Conservation (phyloP, 768 basidiomycete species). For the Aureoboletus auriporus region DNA sequence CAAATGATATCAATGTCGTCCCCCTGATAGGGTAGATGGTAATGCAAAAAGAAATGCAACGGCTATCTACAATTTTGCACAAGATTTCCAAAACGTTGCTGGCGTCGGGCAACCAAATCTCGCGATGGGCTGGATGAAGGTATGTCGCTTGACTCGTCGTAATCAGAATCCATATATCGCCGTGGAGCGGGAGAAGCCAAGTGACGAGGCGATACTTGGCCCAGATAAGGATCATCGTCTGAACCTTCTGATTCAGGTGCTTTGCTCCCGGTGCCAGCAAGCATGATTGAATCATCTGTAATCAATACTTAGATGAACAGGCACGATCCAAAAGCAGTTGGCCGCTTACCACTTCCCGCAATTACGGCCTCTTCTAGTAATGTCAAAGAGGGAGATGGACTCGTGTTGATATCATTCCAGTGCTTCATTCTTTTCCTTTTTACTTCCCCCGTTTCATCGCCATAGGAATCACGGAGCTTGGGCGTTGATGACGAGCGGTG, state of each 20-base stretch:
- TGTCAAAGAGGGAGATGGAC: constrained; percentile 14
- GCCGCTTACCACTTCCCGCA: constrained; percentile 31
- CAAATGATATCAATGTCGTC: constrained; percentile 19
- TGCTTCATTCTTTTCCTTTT: constrained; percentile 24
- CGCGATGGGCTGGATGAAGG: constrained; percentile 45
- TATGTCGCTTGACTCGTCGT: constrained; percentile 45
- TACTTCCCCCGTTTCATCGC: constrained; percentile 8
- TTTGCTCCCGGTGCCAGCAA: constrained; percentile 6
- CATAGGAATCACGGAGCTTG: constrained; percentile 10
- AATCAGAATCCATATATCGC: constrained; percentile 31
- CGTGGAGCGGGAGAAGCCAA: constrained; percentile 58
- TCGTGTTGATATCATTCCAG: constrained; percentile 17
- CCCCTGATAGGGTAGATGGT: constrained; percentile 12
- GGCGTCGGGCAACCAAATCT: constrained; percentile 38
- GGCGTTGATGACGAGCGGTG: constrained; percentile 27
- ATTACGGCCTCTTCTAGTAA: constrained; percentile 27
- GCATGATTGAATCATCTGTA: constrained; percentile 49
- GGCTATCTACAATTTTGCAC: constrained; percentile 5
- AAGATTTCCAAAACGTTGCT: constrained; percentile 29
- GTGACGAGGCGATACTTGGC: constrained; percentile 68
- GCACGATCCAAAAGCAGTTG: background rate
- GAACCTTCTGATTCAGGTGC: constrained; percentile 35
- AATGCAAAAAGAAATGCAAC: constrained; percentile 6
- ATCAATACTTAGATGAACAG: constrained; percentile 1
- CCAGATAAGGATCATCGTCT: constrained; percentile 60